These are phyloP conservation scores for Clausena lansium DNA, from an alignment of 345 rosid genomes.

Conservation along the genomic window DNA sequence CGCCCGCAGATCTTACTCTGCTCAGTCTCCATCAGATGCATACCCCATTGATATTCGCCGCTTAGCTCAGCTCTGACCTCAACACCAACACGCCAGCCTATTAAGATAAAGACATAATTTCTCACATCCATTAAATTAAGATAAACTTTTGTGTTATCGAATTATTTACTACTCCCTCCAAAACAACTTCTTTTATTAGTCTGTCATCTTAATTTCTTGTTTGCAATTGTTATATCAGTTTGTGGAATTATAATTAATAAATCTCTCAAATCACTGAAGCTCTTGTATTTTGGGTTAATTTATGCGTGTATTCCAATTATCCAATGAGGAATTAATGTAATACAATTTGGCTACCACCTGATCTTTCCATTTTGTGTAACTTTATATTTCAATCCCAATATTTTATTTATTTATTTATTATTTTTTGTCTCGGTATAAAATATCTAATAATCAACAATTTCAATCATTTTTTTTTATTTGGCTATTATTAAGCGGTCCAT, in stretches of 20 bases:
- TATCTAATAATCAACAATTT: too few relatives aligned
- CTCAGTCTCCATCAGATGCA: slow-evolving; percentile 48
- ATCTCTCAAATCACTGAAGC: background rate
- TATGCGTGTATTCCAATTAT: background rate
- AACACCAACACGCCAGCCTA: background rate
- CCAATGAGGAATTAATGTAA: background rate
- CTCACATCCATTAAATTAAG: too few relatives aligned
- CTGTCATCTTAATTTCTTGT: background rate
- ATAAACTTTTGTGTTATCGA: too few relatives aligned
- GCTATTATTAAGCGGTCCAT: too few relatives aligned
- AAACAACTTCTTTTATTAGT: background rate
- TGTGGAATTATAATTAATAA: background rate
- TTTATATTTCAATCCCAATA: too few relatives aligned
- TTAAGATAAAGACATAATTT: background rate
- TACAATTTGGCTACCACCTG: background rate
- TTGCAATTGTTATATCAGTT: background rate
- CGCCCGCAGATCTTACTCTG: slow-evolving; percentile 52
- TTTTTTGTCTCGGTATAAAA: too few relatives aligned
- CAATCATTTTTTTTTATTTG: too few relatives aligned
- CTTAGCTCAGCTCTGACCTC: slow-evolving; percentile 47
- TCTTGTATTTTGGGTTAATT: background rate
- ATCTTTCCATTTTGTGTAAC: background rate
- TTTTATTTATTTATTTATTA: too few relatives aligned
- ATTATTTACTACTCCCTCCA: too few relatives aligned
- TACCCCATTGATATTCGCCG: slow-evolving; percentile 58